phyloP scores from a whole-genome alignment of 768 basidiomycete genomes.

The Auricularia heimuer region DNA sequence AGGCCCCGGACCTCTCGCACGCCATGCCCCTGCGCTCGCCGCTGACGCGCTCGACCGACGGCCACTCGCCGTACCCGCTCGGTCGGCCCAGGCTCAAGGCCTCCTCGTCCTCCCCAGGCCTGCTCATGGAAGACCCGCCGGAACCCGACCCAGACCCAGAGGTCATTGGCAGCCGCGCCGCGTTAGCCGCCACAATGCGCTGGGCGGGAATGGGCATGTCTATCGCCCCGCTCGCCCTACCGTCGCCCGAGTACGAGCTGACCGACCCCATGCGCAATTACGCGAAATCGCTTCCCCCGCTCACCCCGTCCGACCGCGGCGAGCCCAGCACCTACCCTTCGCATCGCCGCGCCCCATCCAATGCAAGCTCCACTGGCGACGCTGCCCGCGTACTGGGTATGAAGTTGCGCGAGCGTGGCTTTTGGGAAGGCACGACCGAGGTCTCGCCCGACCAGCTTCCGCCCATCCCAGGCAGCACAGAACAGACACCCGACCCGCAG shows the following conservation, averaged over 20 bases:
- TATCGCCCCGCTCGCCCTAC: constrained; percentile 77
- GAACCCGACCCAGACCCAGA: constrained; percentile 5
- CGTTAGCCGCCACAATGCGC: constrained; percentile 64
- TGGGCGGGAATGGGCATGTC: constrained; percentile 77
- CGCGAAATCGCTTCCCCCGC: neutral
- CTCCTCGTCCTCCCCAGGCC: constrained; percentile 5
- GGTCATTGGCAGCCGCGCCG: neutral
- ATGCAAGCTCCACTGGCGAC: neutral
- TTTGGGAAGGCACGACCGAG: constrained; percentile 72
- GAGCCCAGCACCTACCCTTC: neutral
- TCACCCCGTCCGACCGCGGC: constrained; percentile 7
- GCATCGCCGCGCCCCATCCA: neutral
- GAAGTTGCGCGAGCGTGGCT: constrained; percentile 29
- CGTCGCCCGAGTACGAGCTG: constrained; percentile 85
- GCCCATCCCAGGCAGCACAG: constrained; percentile 22
- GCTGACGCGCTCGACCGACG: neutral
- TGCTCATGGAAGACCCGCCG: constrained; percentile 2
- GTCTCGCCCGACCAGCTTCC: constrained; percentile 23
- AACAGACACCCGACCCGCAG: constrained; percentile 19
- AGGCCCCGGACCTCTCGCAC: neutral
- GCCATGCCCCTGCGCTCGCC: neutral
- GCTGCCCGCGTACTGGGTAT: neutral
- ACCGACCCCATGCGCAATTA: constrained; percentile 70
- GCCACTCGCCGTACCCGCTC: neutral
- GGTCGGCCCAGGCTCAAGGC: neutral